Conservation (phyloP, 257 asterid genomes). For the Gentiana dahurica region DNA sequence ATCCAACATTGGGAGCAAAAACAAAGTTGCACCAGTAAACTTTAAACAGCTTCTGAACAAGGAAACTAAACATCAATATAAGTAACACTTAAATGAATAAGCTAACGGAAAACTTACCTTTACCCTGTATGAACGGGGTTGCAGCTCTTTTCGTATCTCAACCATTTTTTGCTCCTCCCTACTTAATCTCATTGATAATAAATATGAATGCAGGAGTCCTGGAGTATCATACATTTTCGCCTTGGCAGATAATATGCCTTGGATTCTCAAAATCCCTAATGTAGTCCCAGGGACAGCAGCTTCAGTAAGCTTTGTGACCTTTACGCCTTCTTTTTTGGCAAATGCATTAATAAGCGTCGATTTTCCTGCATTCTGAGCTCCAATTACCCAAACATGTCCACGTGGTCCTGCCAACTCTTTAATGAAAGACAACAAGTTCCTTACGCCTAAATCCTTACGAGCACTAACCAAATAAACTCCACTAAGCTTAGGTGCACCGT, state of each 20-base stretch:
- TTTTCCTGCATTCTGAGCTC: conserved; percentile 95
- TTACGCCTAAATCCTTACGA: conserved; percentile 82
- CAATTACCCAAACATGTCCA: conserved; percentile 94
- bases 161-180: conserved; percentile 90
- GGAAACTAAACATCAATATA: background rate
- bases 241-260: conserved; percentile 84
- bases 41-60: background rate
- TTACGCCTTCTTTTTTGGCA: conserved; percentile 68
- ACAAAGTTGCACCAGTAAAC: background rate
- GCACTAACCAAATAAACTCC: conserved; percentile 88
- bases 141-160: conserved; percentile 92
- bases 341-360: conserved; percentile 87
- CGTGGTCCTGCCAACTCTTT: conserved; percentile 87
- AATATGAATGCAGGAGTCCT: conserved; percentile 80
- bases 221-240: conserved; percentile 99
- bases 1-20: background rate
- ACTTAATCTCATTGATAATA: conserved; percentile 72
- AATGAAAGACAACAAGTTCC: conserved; percentile 61
- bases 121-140: conserved; percentile 73
- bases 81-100: background rate
- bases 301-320: conserved; percentile 74
- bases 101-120: conserved; percentile 44
- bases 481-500: conserved; percentile 81
- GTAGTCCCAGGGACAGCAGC: conserved; percentile 96
- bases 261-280: conserved; percentile 83